Base-by-base conservation (phyloP, 805 yeast species). In the Wickerhamiella australiensis region DNA sequence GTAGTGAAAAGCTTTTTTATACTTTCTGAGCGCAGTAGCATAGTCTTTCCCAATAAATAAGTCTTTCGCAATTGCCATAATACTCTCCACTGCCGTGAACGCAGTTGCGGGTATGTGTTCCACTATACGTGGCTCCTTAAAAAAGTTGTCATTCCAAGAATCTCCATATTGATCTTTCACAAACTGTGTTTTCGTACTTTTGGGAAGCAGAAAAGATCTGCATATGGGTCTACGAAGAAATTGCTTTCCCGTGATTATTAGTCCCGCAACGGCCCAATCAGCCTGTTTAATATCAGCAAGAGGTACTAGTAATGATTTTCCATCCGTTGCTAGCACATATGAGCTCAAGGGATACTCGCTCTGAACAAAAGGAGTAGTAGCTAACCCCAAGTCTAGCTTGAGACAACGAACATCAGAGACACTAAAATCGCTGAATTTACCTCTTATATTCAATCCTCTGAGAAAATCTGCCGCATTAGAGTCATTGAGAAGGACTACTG, bases 1-100 rank as follows among this genome's bases (percentile, higher is more conserved):
- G 60, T 82, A 86, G 27, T 72, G 73, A 23, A 77, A 69, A 11
- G 94, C 85, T 65, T 88, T 88, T 41, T 62, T 62, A 65, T 86
- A 88, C 66, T 88, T 88, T 41, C 65, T 68, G 35, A 73, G 72
- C 0, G 96, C 81, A 31, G 65, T 67, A n/a, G 66, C 68, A 23
- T 69, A 67, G 42, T 82, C 74, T 2, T 80, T 80, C 22, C 70
- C 71, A 59, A 81, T 82, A 68, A 83, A 80, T 53, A 77, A 74
- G 47, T 68, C 71, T n/a, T 94, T 83, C 41, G 94, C 96, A 55
- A 83, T 74, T 7, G 73, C 79, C 63, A 57, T 22, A 3, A 59
- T 43, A 5, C 18, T 26, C 3, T 36, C 42, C 4, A 56, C 42
- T 2, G 53, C 57, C 0, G 5, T 22, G 17, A 56, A 53, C 12